Base-by-base conservation (phyloP, 306 rosid species). In the Urtica urens region DNA sequence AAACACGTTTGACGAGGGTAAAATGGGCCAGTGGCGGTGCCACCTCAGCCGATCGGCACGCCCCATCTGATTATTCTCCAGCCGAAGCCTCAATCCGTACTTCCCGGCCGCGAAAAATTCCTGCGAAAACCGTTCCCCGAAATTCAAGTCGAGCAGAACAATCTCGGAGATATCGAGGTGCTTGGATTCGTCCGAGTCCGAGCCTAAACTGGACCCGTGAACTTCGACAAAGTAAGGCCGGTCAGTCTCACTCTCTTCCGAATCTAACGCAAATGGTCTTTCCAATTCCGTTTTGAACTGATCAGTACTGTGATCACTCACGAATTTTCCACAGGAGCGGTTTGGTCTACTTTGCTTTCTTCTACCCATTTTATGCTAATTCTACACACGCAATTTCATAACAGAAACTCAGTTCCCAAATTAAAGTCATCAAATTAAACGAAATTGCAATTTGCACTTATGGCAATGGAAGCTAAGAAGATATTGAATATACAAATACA, bases 21-120 rank as follows among this genome's bases (percentile, higher is more conserved):
- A 63, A 51, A 81, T 69, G 15, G 95, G 99, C 94, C 94, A 90
- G 57, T 85, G 87, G 22, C 99, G 94, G n/a, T n/a, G n/a, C 52
- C 77, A 53, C 71, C 79, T 90, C 10, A 90, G 77, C 44, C 87
- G 78, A 58, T 67, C 65, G 48, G 79, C 55, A 28, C 59, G 60
- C 52, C 65, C 56, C 66, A 39, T 67, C 1, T 67, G 76, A 63
- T 81, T n/a, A n/a, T n/a, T 79, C 60, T 67, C 79, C 44, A 85
- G 49, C 26, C 55, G 73, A 60, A 90, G 77, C 72, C 95, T 74
- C 54, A 90, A 71, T 8, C 52, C 63, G 59, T 77, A 79, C 44
- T 67, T 76, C 10, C 35, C 55, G 63, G 51, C 78, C 64, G 41
- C 56, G 39, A 26, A 54, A 67, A 81, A 61, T n/a, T 66, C 76